Evolutionary conservation across 495 filamentous ascomycete genomes (phyloP).

Genomic region (Penicillium argentinense): DNA sequence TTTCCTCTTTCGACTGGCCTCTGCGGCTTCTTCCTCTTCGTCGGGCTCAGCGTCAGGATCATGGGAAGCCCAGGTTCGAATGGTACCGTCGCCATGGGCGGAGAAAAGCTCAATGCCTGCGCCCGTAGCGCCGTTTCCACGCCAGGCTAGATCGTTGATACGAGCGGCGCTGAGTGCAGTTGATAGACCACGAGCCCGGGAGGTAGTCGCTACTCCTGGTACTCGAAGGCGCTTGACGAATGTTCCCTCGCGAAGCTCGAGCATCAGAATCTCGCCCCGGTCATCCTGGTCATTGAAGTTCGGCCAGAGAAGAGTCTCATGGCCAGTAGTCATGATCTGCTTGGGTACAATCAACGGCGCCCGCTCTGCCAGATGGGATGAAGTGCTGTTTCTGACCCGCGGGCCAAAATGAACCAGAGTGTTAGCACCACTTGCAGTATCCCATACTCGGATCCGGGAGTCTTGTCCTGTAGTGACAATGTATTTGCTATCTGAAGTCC

Average conservation of each 20-base stretch:
- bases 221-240: constrained; percentile 67
- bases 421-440: constrained; percentile 74
- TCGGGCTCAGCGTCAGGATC: constrained; percentile 55
- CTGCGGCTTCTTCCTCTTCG: constrained; percentile 39
- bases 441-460: constrained; percentile 79
- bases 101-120: constrained; percentile 52
- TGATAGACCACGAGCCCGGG: constrained; percentile 27
- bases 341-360: constrained; percentile 61
- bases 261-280: constrained; percentile 63
- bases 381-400: constrained; percentile 61
- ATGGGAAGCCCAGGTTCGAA: constrained; percentile 54
- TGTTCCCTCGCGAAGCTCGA: constrained; percentile 72
- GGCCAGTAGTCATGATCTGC: constrained; percentile 45
- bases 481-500: constrained; percentile 73
- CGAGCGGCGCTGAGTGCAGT: constrained; percentile 50
- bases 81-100: constrained; percentile 53
- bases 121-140: constrained; percentile 51
- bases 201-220: constrained; percentile 52
- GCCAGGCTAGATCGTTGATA: constrained; percentile 71
- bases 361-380: constrained; percentile 58
- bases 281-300: constrained; percentile 65
- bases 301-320: constrained; percentile 70
- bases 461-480: constrained; percentile 82
- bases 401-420: constrained; percentile 82
- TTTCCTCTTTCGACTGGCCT: constrained; percentile 49